Evolutionary conservation across 2,329 filamentous ascomycete genomes (phyloP).

Genomic region (Pezicula neosporulosa): DNA sequence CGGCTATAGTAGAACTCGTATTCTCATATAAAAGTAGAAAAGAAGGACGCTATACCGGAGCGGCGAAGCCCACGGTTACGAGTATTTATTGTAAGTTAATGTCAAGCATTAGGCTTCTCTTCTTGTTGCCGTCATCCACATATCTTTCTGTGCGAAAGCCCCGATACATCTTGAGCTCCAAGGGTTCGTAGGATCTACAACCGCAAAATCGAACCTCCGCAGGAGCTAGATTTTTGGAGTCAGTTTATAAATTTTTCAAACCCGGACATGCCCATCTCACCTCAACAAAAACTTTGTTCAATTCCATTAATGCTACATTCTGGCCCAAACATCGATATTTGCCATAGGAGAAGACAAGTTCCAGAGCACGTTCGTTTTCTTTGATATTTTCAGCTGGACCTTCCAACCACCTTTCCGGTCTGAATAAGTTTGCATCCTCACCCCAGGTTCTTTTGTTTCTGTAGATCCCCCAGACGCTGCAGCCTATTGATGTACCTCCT

Average conservation of each 20-base stretch:
- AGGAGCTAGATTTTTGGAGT: background rate
- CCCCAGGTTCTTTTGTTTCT: constrained; percentile 32
- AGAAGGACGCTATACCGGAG: no score
- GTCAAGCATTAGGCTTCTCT: no score
- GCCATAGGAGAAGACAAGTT: constrained; percentile 41
- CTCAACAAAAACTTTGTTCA: constrained; percentile 45
- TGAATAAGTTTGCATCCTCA: constrained; percentile 36
- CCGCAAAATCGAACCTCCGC: background rate
- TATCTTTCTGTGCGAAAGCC: background rate
- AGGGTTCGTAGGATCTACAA: background rate
- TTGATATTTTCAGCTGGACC: constrained; percentile 11
- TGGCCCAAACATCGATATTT: constrained; percentile 43
- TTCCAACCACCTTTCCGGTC: constrained; percentile 47
- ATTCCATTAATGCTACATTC: constrained; percentile 43
- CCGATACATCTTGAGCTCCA: background rate
- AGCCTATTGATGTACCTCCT: constrained; percentile 13
- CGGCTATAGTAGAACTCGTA: no score
- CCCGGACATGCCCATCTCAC: constrained; percentile 25
- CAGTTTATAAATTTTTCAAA: background rate
- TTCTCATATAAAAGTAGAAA: no score
- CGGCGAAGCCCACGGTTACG: no score
- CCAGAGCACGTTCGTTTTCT: constrained; percentile 35
- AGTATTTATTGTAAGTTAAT: no score
- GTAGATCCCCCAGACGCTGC: constrained; percentile 30
- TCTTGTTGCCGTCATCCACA: background rate